These are phyloP conservation scores for Stephania yunnanensis DNA, from an alignment of 164 flowering plant genomes.

Conservation along the genomic window DNA sequence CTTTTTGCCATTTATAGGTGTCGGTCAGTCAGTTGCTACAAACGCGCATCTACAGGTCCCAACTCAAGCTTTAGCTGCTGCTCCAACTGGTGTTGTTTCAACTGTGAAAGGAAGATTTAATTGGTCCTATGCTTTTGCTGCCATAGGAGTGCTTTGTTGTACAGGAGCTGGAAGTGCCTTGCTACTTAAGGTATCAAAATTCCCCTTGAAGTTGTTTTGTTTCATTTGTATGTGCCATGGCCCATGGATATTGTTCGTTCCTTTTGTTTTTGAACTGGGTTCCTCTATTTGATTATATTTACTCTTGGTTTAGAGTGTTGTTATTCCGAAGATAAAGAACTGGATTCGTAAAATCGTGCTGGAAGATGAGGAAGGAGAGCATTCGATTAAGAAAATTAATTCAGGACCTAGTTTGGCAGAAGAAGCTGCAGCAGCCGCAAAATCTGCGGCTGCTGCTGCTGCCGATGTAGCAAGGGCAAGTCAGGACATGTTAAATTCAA, in stretches of 20 bases:
- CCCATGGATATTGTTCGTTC: background rate
- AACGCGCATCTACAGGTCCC: constrained; percentile 39
- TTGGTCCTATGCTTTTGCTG: constrained; percentile 78
- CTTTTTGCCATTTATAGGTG: constrained; percentile 26
- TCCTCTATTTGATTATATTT: background rate
- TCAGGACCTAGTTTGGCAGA: constrained; percentile 61
- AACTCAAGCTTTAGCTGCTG: constrained; percentile 48
- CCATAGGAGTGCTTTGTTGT: constrained; percentile 72
- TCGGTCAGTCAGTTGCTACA: constrained; percentile 45
- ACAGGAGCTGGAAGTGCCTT: constrained; percentile 91
- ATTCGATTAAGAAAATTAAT: constrained; percentile 27
- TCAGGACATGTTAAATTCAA: constrained; percentile 70
- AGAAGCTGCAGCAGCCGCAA: constrained; percentile 91
- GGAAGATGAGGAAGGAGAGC: constrained; percentile 63
- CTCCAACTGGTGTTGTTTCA: constrained; percentile 38
- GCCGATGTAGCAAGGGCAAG: constrained; percentile 83
- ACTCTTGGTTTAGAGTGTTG: constrained; percentile 45
- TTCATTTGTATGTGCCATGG: background rate
- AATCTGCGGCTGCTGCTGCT: constrained; percentile 90
- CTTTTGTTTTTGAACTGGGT: background rate
- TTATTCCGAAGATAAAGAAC: constrained; percentile 78
- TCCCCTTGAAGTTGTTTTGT: background rate
- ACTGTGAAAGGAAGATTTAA: constrained; percentile 42
- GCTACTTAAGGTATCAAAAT: constrained; percentile 59
- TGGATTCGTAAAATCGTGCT: constrained; percentile 83